Conservation (phyloP, 2,329 filamentous ascomycete species). For the Aureobasidium vineae region DNA sequence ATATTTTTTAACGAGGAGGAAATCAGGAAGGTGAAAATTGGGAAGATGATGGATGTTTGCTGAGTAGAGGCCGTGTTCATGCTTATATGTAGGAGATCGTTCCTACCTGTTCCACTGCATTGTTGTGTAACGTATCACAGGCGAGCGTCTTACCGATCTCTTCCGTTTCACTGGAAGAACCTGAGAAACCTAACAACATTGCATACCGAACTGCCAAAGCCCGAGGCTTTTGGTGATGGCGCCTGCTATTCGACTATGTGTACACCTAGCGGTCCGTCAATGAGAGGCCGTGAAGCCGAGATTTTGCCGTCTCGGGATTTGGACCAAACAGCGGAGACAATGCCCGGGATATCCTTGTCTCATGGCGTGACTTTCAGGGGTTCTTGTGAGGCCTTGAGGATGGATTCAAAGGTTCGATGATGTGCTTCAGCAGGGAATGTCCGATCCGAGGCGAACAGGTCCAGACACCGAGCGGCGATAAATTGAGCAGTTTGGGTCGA, state of each 20-base stretch:
- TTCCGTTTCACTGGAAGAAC: background rate
- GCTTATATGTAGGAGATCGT: background rate
- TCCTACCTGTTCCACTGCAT: background rate
- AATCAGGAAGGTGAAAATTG: background rate
- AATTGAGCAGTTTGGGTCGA: background rate
- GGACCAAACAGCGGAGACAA: background rate
- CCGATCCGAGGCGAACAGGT: background rate
- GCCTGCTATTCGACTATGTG: background rate
- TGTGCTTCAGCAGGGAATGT: background rate
- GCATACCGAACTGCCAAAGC: background rate
- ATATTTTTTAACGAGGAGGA: background rate
- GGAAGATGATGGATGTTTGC: background rate
- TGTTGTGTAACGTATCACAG: background rate
- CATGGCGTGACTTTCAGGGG: background rate
- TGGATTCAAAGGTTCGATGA: background rate
- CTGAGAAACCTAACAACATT: background rate
- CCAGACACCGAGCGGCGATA: background rate
- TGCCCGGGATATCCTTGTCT: background rate
- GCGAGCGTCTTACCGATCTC: background rate
- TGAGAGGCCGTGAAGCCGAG: background rate
- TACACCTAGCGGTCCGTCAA: too few relatives aligned
- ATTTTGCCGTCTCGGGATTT: constrained; percentile 12
- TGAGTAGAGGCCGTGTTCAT: background rate
- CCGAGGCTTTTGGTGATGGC: background rate
- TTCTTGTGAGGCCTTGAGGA: background rate